Evolutionary conservation across 1,284 basidiomycete genomes (phyloP), one percentile per base, ranked within the genome.

Genomic region (Ceratobasidium papillatum): DNA sequence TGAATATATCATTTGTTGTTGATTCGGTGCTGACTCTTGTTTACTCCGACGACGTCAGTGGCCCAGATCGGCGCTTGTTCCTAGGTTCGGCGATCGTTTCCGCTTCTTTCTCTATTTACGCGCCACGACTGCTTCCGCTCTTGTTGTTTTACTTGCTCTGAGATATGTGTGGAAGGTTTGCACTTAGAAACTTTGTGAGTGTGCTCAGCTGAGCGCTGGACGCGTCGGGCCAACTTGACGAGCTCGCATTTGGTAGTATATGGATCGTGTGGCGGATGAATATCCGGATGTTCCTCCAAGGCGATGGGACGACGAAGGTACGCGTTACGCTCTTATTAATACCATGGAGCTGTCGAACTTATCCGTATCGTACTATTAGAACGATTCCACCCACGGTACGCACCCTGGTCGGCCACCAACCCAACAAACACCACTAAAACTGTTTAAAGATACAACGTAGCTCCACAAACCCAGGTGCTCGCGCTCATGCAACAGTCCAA

Each of bases 401-500:
- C n/a, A 27, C 62, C 17, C 17, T 38, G 19, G 14, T 14, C 19
- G 17, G 19, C 36, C 49, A 22, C 9, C 34, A 7, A 22, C 1
- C 3, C n/a, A 17, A 12, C 22, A 41, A 8, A 5, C 19, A 27
- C 30, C 4, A 11, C 45, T 3, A 38, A 2, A 43, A 5, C 19
- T 71, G n/a, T 11, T 22, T 17, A 59, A 49, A 77, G 77, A 74
- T 72, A 79, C 76, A 65, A 80, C 54, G 74, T 81, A 30, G 78
- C 79, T 5, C 79, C 79, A 27, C 74, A 77, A 25, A 76, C 79
- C 14, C 49, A 72, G 17, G 74, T 75, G 9, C 77, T 76, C 19
- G 75, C 38, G 3, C 51, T 79, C 38, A 75, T 79, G 49, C 74
- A 78, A 12, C 74, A 71, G 47, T 81, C 82, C 1, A 82, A 83